Evolutionary conservation across 345 rosid species (phyloP), one percentile per base, ranked within the genome.

Genomic region (Brassica rapa): DNA sequence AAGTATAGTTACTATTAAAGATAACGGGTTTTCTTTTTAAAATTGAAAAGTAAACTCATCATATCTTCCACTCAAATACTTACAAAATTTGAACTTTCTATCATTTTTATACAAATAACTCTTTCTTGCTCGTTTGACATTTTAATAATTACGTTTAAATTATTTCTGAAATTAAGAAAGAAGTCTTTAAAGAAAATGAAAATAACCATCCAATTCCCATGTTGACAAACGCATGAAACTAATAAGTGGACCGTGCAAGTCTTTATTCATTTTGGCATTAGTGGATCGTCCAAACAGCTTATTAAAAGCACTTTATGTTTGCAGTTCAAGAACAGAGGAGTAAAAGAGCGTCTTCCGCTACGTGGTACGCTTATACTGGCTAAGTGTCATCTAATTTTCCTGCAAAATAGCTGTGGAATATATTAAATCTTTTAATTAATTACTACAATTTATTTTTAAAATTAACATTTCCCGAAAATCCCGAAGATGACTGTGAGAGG

Each of bases 401-500:
- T 19, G 11, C 65, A 14, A 75, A 55, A 33, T 71, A 33, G 33
- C 32, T 62, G 11, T 62, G 29, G 29, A 74, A 14, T 8, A 29
- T 11, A 51, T 73, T 62, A 62, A 61, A 46, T 4, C 1, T 2
- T 37, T 15, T 39, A 32, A 8, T 24, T 35, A 59, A 23, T 60
- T 39, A 72, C 67, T 39, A 72, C 67, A 23, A 60, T 10, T 41
- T 10, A 39, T 39, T 41, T 37, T 41, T 4, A 27, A 41, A 41
- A 11, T 41, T 41, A 41, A 41, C 49, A 41, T 41, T 66, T 43
- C 4, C 60, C 29, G 53, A 53, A 60, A 43, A 9, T 74, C 53
- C 63, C 67, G 68, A 78, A 37, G 39, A 68, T 75, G 67, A 78
- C 61, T 21, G 53, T n/a, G 62, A 23, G 19, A 35, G 32, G 35